phyloP scores from a whole-genome alignment of 1,139 yeast genomes.

The Taphrina pruni region DNA sequence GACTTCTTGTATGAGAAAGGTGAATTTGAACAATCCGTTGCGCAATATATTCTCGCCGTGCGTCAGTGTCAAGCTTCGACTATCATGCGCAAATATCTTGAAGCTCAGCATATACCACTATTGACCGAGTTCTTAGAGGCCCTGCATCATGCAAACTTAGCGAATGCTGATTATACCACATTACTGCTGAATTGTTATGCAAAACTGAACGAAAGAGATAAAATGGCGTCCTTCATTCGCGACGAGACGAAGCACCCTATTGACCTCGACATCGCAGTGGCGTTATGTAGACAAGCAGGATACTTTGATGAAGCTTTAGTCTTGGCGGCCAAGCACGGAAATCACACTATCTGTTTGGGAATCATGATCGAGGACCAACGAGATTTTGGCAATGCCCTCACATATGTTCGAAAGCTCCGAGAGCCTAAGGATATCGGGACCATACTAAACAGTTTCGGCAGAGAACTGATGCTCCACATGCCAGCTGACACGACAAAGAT shows the following conservation, averaged over 20 bases:
- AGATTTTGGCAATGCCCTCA: conserved; percentile 67
- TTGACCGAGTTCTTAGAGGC: conserved; percentile 70
- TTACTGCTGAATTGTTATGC: conserved; percentile 81
- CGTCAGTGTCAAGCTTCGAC: conserved; percentile 65
- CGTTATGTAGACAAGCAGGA: conserved; percentile 77
- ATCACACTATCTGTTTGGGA: conserved; percentile 76
- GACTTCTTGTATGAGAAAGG: conserved; percentile 71
- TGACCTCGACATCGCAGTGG: conserved; percentile 73
- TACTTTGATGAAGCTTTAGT: conserved; percentile 71
- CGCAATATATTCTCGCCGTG: conserved; percentile 66
- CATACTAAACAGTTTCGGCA: conserved; percentile 70
- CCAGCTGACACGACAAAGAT: conserved; percentile 86
- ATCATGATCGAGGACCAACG: conserved; percentile 72
- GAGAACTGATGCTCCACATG: conserved; percentile 64
- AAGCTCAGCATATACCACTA: conserved; percentile 74
- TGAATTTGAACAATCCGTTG: conserved; percentile 70
- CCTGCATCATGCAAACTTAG: conserved; percentile 60
- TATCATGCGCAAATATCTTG: conserved; percentile 80
- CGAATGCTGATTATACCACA: conserved; percentile 81
- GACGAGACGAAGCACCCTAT: conserved; percentile 57
- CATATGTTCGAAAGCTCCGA: conserved; percentile 70
- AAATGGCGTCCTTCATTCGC: conserved; percentile 65
- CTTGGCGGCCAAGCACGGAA: conserved; percentile 72
- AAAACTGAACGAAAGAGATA: conserved; percentile 68
- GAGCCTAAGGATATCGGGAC: conserved; percentile 76